Base-by-base conservation (phyloP, 371 early-diverging fungal species). In the Mortierella sp. region DNA sequence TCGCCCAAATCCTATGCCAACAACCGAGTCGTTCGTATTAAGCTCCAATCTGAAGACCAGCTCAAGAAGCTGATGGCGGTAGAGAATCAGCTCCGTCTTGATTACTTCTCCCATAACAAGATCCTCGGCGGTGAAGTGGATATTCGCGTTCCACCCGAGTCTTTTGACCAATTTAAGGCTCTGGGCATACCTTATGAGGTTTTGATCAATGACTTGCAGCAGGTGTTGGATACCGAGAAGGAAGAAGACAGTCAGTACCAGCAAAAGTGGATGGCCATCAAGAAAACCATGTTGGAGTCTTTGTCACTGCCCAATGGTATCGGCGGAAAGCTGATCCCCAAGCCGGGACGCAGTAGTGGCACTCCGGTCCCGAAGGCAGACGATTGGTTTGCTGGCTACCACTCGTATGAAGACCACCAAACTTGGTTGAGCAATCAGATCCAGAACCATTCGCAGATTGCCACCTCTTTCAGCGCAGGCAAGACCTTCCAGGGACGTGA, bases 31-130 rank as follows among this genome's bases (percentile, higher is more conserved):
- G 41, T 76, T 46, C 76, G 76, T 28, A 64, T 76, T 43, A 39
- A 64, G 11, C 48, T 76, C 51, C 12, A 37, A 15, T 53, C 49
- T 37, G 65, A 76, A 24, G 61, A 52, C 32, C 50, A 64, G 39
- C 76, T 76, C 47, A n/a, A 59, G 48, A 19, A 43, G 24, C n/a
- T 76, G 65, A 61, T 61, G 8, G 65, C 26, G 17, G 64, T 69
- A 50, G 70, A 76, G 58, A 31, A 51, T 0, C 24, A 49, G 6
- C 62, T 76, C 7, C 24, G 28, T 4, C 30, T 76, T 12, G 76
- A 76, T 24, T 76, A 76, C 58, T 76, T 76, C 32, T 69, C 76
- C 17, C 76, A 76, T 55, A 28, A 64, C 69, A 76, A 76, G 47
- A 60, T 49, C 32, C 32, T 76, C 26, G 76, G 76, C 46, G 65